phyloP scores from a whole-genome alignment of 352 stramenopile species.

The Pythium pectinolyticum region DNA sequence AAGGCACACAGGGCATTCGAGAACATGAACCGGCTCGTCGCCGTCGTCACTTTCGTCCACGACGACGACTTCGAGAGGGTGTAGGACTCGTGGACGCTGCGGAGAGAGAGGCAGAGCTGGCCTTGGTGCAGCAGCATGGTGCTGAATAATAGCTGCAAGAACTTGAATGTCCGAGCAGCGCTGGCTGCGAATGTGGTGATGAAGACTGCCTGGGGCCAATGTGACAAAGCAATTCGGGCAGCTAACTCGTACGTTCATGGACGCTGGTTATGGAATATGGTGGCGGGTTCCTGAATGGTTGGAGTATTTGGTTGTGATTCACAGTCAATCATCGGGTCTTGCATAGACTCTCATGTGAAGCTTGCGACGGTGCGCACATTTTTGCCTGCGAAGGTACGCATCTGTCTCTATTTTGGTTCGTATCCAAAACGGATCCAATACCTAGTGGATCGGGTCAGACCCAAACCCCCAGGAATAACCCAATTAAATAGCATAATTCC shows the following conservation, averaged over 20 bases:
- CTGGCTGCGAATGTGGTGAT: neutral
- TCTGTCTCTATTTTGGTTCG: no score
- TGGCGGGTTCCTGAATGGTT: neutral
- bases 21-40: neutral
- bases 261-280: no score
- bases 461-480: constrained; percentile 4
- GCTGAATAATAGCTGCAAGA: neutral
- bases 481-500: neutral
- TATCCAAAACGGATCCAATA: neutral
- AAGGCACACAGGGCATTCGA: neutral
- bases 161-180: neutral
- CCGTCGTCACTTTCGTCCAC: neutral
- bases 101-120: neutral
- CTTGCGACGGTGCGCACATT: no score
- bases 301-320: neutral
- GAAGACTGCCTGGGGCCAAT: neutral
- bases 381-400: no score
- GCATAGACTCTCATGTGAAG: no score
- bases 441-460: neutral
- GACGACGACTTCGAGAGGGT: neutral
- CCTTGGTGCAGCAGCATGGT: neutral
- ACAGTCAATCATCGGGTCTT: neutral
- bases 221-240: neutral
- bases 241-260: neutral
- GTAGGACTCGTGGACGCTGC: no score